Evolutionary conservation across 192 early-diverging fungal species (phyloP).

Genomic region (Linnemannia hyalina): DNA sequence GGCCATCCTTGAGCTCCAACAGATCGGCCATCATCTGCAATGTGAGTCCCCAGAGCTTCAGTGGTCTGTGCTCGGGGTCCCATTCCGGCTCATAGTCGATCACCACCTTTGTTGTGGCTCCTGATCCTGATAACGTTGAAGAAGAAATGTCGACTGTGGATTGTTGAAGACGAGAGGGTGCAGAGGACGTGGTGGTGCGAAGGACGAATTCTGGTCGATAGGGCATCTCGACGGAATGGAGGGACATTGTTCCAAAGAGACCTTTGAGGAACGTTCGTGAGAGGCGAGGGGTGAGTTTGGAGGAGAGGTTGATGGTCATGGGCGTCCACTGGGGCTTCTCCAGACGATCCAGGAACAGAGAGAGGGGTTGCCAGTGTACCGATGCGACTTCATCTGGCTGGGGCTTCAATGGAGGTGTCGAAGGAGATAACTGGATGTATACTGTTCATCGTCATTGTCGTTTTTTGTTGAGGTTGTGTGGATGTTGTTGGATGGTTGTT

Average conservation of each 20-base stretch:
- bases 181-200: neutral
- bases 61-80: conserved; percentile 45
- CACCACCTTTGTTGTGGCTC: conserved; percentile 2
- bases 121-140: neutral
- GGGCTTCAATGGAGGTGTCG: conserved; percentile 51
- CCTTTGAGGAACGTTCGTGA: conserved; percentile 50
- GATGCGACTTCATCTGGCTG: conserved; percentile 59
- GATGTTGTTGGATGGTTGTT: neutral
- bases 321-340: conserved; percentile 56
- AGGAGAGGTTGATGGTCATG: conserved; percentile 57
- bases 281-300: conserved; percentile 53
- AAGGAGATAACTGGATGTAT: conserved; percentile 58
- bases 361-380: conserved; percentile 58
- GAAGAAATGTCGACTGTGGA: neutral
- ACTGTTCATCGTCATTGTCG: conserved; percentile 20
- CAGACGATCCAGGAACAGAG: conserved; percentile 52
- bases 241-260: conserved; percentile 55
- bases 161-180: neutral
- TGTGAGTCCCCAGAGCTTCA: conserved; percentile 59
- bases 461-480: neutral
- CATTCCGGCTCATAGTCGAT: conserved; percentile 46
- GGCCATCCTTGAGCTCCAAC: conserved; percentile 54
- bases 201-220: conserved; percentile 50
- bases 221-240: conserved; percentile 59
- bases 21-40: conserved; percentile 63